A percentile compares a stretch with the other conserved stretches of the same genome.
Evolutionary conservation across 2,329 filamentous ascomycete genomes (phyloP).

Genomic region (Coniochaeta sp.): DNA sequence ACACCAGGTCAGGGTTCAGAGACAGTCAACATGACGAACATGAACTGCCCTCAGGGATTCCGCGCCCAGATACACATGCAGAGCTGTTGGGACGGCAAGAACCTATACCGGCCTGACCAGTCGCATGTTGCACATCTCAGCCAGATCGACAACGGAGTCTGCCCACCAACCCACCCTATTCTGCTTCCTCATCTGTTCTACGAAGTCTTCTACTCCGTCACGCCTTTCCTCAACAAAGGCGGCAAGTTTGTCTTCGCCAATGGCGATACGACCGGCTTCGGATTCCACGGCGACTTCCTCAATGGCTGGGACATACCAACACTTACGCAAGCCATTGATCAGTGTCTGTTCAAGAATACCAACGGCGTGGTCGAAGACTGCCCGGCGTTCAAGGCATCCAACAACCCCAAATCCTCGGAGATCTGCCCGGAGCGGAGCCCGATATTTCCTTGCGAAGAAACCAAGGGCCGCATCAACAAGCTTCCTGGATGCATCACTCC

Average conservation of each 20-base stretch:
- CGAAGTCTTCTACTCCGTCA: conserved; percentile 26
- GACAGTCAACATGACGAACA: conserved; percentile 49
- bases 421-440: conserved; percentile 37
- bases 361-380: conserved; percentile 26
- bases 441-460: conserved; percentile 31
- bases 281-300: conserved; percentile 47
- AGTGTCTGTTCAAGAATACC: conserved; percentile 16
- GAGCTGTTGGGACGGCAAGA: conserved; percentile 54
- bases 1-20: conserved; percentile 14
- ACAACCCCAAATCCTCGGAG: conserved; percentile 27
- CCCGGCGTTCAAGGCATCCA: conserved; percentile 19
- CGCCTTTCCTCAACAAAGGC: conserved; percentile 13
- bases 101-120: conserved; percentile 36
- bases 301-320: conserved; percentile 37
- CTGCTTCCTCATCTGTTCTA: conserved; percentile 36
- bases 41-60: conserved; percentile 50
- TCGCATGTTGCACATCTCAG: conserved; percentile 31
- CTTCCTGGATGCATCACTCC: conserved; percentile 48
- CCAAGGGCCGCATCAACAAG: conserved; percentile 31
- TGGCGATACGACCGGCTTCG: conserved; percentile 42
- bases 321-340: conserved; percentile 27
- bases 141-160: conserved; percentile 30
- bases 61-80: conserved; percentile 56
- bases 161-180: conserved; percentile 32
- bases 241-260: conserved; percentile 36